A percentile compares a stretch with the other conserved stretches of the same genome.
Conservation (phyloP, 192 early-diverging fungal genomes). For the Cetraspora pellucida region DNA sequence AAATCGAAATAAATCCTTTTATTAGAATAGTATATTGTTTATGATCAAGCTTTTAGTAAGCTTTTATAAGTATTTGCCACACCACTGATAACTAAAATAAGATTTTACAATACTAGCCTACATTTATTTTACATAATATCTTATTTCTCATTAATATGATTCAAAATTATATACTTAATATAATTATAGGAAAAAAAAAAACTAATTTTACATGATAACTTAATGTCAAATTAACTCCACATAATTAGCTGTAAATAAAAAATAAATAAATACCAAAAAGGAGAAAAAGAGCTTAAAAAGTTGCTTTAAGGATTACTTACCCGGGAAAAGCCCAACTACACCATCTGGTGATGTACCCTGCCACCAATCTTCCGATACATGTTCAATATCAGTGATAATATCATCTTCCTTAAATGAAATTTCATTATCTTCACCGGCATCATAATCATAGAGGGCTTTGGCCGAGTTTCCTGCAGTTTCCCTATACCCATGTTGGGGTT, state of each 20-base stretch:
- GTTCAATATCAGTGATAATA: constrained; percentile 75
- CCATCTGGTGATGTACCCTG: constrained; percentile 65
- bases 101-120: too few relatives aligned
- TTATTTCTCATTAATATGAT: too few relatives aligned
- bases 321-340: constrained; percentile 72
- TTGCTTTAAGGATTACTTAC: constrained; percentile 42
- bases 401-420: constrained; percentile 78
- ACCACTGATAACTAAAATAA: too few relatives aligned
- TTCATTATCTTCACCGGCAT: constrained; percentile 86
- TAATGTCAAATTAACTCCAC: neutral
- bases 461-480: constrained; percentile 48
- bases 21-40: too few relatives aligned
- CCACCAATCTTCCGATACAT: constrained; percentile 93
- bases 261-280: neutral
- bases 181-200: too few relatives aligned
- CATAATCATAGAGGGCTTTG: constrained; percentile 80
- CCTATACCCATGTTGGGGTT: constrained; percentile 31
- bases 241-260: constrained; percentile 17
- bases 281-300: neutral
- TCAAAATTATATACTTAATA: too few relatives aligned
- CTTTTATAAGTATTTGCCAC: too few relatives aligned
- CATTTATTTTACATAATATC: too few relatives aligned
- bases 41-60: too few relatives aligned
- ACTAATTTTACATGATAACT: neutral
- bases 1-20: too few relatives aligned